Base-by-base conservation (phyloP, 2,329 filamentous ascomycete species). In the Coccinonectria pachysandricola region DNA sequence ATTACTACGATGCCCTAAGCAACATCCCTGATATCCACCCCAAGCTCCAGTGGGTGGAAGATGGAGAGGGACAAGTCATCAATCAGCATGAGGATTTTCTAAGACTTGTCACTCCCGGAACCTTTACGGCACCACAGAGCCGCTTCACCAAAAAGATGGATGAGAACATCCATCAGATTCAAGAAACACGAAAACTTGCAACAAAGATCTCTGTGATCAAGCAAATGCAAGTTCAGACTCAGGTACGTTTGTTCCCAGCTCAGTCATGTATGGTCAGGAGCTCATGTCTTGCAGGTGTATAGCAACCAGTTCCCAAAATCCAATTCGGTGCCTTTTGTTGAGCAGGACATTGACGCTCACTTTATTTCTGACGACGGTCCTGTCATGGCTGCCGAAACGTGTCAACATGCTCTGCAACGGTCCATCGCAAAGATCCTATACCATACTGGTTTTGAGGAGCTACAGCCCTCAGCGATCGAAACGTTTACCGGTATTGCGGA, bases 231-330 rank as follows among this genome's bases (percentile, higher is more conserved):
- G 75, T 96, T 28, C 91, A 98, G 54, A 84, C 86, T 26, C 91
- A 95, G 71, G 83, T 85, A 71, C 50, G 62, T 16, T n/a, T n/a
- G n/a, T n/a, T n/a, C n/a, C n/a, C n/a, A n/a, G n/a, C n/a, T n/a
- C n/a, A n/a, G n/a, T n/a, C n/a, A n/a, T n/a, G n/a, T n/a, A n/a
- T n/a, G n/a, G n/a, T n/a, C n/a, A n/a, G n/a, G n/a, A n/a, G n/a
- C n/a, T n/a, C n/a, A n/a, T n/a, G n/a, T n/a, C n/a, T n/a, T n/a
- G n/a, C 17, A 91, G 81, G 82, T 93, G 50, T 98, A 98, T 51
- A 82, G 87, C 48, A 98, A 98, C 48, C 91, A 98, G 53, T 98
- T 98, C 46, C 86, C 88, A 39, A 95, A 94, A 57, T 94, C 93
- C 49, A 84, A 94, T 36, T 82, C 82, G 1, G 79, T 88, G 49